These are phyloP conservation scores for Cladosporium sp. DNA, from an alignment of 2,329 filamentous ascomycete genomes.

Conservation along the genomic window DNA sequence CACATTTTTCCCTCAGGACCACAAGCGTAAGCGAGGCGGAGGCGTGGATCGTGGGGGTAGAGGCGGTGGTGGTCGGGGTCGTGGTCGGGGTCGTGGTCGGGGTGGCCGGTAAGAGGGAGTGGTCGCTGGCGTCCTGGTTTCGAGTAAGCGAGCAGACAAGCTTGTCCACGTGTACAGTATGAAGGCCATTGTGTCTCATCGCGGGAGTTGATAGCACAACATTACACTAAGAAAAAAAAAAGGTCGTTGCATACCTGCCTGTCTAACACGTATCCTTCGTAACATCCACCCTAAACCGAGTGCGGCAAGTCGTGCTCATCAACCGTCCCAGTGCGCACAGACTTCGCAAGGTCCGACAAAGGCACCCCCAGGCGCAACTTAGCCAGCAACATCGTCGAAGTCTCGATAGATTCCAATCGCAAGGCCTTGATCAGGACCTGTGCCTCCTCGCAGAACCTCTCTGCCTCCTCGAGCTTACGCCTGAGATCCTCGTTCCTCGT, in stretches of 20 bases:
- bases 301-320: neutral
- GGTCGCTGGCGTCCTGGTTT: neutral
- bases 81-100: neutral
- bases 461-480: neutral
- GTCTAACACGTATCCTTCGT: neutral
- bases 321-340: neutral
- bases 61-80: neutral
- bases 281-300: neutral
- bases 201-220: too few species aligned
- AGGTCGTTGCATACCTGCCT: neutral
- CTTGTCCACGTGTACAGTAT: neutral
- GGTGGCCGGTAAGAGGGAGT: neutral
- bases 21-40: neutral
- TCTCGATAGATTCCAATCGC: neutral
- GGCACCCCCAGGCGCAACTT: neutral
- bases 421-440: neutral
- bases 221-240: too few species aligned
- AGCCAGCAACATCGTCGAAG: neutral
- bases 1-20: neutral
- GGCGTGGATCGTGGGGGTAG: neutral
- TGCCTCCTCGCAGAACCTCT: neutral
- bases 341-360: neutral
- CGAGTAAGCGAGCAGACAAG: neutral
- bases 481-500: conserved; percentile 1
- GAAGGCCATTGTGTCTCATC: neutral